A percentile compares a stretch with the other conserved stretches of the same genome.
Evolutionary conservation across 2,329 filamentous ascomycete species (phyloP).

Genomic region (Xenosphaeropsis pyriputrescens): DNA sequence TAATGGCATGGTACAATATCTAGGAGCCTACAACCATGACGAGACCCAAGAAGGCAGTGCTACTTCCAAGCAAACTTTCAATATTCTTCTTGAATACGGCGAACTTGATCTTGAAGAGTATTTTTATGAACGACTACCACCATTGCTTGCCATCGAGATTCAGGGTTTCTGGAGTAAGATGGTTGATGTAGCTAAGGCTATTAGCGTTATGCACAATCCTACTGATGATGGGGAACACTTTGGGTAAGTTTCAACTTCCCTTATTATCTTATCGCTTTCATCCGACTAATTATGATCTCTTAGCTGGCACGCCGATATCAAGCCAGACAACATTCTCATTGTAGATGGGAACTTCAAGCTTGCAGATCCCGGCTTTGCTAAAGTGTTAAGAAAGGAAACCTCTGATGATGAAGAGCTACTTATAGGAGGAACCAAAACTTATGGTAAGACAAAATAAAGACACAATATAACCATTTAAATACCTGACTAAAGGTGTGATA

Average conservation of each 20-base stretch:
- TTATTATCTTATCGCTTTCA: not conserved
- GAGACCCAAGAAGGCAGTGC: slow-evolving; percentile 1
- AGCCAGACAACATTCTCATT: slow-evolving; percentile 19
- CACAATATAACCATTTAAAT: no score
- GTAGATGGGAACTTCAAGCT: slow-evolving; percentile 21
- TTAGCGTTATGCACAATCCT: slow-evolving; percentile 14
- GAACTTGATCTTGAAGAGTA: slow-evolving; percentile 18
- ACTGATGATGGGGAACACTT: slow-evolving; percentile 4
- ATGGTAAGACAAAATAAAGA: no score
- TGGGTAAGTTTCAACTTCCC: slow-evolving; percentile 6
- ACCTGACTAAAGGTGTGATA: no score
- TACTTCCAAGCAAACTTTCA: slow-evolving; percentile 6
- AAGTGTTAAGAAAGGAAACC: not conserved
- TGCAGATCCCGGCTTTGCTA: slow-evolving; percentile 21
- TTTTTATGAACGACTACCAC: slow-evolving; percentile 14
- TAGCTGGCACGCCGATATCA: slow-evolving; percentile 24
- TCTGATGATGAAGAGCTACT: no score
- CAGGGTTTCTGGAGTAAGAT: slow-evolving; percentile 17
- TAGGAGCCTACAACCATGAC: slow-evolving; percentile 14
- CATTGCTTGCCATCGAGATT: slow-evolving; percentile 13
- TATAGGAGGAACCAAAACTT: no score
- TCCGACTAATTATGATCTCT: not conserved
- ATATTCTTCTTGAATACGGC: slow-evolving; percentile 21
- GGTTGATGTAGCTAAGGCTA: slow-evolving; percentile 16
- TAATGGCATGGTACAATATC: slow-evolving; percentile 15